Conservation (phyloP, 2,329 filamentous ascomycete species). For the Sarocladiaceae sp. region DNA sequence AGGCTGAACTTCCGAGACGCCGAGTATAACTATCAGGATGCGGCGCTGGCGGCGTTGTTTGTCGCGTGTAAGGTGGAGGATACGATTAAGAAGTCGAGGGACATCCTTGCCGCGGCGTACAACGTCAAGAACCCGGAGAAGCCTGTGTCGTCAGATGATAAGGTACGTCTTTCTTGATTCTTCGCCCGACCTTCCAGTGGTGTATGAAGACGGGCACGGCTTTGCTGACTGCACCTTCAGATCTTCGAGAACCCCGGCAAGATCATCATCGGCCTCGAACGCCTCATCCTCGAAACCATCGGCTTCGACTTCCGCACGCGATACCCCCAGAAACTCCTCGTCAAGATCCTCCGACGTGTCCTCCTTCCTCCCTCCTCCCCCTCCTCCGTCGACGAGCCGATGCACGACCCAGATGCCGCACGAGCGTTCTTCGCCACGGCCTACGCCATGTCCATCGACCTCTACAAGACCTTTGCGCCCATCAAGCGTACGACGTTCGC, state of each 20-base stretch:
- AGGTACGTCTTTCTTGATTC: conserved; percentile 38
- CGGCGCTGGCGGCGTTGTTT: conserved; percentile 80
- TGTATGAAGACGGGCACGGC: neutral
- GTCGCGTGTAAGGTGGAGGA: conserved; percentile 97
- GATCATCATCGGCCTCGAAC: conserved; percentile 81
- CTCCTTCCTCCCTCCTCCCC: conserved; percentile 29
- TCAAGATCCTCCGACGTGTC: conserved; percentile 63
- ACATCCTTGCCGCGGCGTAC: conserved; percentile 85
- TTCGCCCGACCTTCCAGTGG: neutral
- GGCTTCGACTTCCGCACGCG: conserved; percentile 91
- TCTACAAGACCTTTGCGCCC: conserved; percentile 89
- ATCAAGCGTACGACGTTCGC: conserved; percentile 85
- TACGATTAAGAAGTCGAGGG: conserved; percentile 91
- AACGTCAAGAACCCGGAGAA: conserved; percentile 68
- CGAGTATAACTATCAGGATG: conserved; percentile 83
- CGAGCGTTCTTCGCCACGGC: conserved; percentile 59
- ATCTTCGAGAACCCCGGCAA: conserved; percentile 74
- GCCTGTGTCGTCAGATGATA: conserved; percentile 74
- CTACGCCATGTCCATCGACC: conserved; percentile 78
- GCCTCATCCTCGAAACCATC: conserved; percentile 85
- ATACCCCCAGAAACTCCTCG: conserved; percentile 76
- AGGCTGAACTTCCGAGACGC: conserved; percentile 76
- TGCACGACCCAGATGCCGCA: conserved; percentile 28
- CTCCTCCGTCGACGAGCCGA: neutral
- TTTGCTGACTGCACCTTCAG: conserved; percentile 33